Base-by-base conservation (phyloP, 2,329 filamentous ascomycete species). In the Camillea tinctor region DNA sequence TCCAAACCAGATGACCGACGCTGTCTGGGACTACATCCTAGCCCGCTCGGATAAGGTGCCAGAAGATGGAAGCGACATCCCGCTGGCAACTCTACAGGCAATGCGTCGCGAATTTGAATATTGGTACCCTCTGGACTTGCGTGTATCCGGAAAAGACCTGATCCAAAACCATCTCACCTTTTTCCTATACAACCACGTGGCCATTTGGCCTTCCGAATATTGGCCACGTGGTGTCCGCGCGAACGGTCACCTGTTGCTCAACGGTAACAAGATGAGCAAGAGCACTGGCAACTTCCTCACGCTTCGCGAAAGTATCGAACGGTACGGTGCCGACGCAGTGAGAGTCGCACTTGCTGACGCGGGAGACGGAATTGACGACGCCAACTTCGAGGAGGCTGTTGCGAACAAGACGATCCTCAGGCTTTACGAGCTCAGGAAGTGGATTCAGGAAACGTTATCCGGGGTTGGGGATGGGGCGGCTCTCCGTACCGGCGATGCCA, bases 181-280 rank as follows among this genome's bases (percentile, higher is more conserved):
- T 82, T 94, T 91, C 84, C 83, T 98, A 56, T 98, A 98, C 79
- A 89, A 93, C 68, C 94, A 98, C 76, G 76, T 94, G 65, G 94
- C 94, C 13, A 84, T 98, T 52, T 98, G 97, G 82, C 86, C 88
- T 15, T 84, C 85, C 61, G 86, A 93, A 75, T 96, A 93, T 81
- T 97, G 93, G 93, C 95, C 94, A 17, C 84, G 84, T 56, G 88
- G 88, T 65, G 84, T 98, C 68, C 91, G 95, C 66, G 88, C 91
- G 65, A 99, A 99, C 73, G 95, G 95, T 1, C 95, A 98, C 78
- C 79, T 98, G 71, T 86, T 96, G 75, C 83, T 99, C 65, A 98
- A 99, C 75, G 94, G 94, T 56, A 91, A 96, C 75, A 99, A 99
- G 85, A 98, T 98, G 95, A 90, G 87, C 76, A 99, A 99, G 81